phyloP scores from a whole-genome alignment of 176 grass and related monocot genomes.

The Stipa capillata region DNA sequence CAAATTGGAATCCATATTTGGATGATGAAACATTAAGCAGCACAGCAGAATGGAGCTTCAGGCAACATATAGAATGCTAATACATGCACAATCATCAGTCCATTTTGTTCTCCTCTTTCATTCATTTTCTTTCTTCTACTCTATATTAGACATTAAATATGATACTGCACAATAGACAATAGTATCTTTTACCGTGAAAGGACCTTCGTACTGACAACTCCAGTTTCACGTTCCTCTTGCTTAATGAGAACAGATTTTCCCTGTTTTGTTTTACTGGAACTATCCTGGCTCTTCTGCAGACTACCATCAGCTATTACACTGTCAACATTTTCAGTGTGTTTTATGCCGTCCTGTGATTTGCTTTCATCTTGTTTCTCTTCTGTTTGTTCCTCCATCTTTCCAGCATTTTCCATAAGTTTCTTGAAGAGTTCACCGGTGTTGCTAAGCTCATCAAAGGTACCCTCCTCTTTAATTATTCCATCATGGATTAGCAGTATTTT shows the following conservation, averaged over 20 bases:
- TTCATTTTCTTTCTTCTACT: not conserved
- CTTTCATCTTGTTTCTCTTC: conserved; percentile 70
- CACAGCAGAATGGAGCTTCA: not conserved
- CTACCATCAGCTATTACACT: conserved; percentile 22
- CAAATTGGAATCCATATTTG: conserved; percentile 6
- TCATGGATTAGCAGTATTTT: conserved; percentile 90
- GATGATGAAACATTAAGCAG: not conserved
- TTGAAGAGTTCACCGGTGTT: conserved; percentile 72
- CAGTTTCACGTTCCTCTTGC: conserved; percentile 97
- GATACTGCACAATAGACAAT: not conserved
- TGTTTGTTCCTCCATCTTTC: conserved; percentile 97
- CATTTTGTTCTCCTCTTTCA: not conserved
- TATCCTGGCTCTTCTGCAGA: conserved; percentile 39
- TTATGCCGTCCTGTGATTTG: conserved; percentile 27
- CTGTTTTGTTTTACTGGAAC: conserved; percentile 55
- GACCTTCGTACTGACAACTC: conserved; percentile 81
- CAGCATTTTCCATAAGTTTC: conserved; percentile 99
- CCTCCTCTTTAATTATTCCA: conserved; percentile 89
- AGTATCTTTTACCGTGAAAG: conserved; percentile 71
- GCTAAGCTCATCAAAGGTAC: conserved; percentile 96
- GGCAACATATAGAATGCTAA: not conserved
- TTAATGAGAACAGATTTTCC: conserved; percentile 94
- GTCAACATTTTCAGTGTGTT: conserved; percentile 51
- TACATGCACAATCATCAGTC: not conserved
- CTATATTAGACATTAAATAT: not conserved